Evolutionary conservation across 176 grass and related monocot genomes (phyloP).

Genomic region (Oryza glaberrima): DNA sequence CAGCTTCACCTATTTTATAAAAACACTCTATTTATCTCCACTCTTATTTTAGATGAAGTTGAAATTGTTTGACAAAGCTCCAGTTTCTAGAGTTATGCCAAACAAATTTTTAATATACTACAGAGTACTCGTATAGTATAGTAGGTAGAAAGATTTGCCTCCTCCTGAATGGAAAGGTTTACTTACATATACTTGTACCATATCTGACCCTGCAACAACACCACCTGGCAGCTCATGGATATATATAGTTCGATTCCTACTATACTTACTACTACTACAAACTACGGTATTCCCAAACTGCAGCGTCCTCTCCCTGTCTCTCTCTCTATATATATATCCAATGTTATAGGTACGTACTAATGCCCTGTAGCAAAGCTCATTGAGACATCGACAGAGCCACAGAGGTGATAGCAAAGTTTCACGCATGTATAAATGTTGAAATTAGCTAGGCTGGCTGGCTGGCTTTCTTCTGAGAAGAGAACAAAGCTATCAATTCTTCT

Average conservation of each 20-base stretch:
- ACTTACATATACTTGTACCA: background rate
- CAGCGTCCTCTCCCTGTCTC: background rate
- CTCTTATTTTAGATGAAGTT: too few relatives aligned
- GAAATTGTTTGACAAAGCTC: too few relatives aligned
- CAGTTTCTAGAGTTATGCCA: too few relatives aligned
- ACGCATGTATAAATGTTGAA: background rate
- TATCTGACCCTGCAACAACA: background rate
- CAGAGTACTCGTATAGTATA: too few relatives aligned
- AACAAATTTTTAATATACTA: too few relatives aligned
- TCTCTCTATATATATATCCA: background rate
- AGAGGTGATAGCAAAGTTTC: background rate
- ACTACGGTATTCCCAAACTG: background rate
- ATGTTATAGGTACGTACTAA: background rate
- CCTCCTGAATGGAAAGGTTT: constrained; percentile 21
- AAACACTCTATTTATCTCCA: too few relatives aligned
- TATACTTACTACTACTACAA: background rate
- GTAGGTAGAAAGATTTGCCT: background rate
- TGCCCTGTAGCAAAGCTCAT: background rate
- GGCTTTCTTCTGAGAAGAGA: constrained; percentile 32
- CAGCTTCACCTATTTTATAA: too few relatives aligned
- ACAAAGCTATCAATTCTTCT: constrained; percentile 25
- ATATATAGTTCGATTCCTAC: background rate
- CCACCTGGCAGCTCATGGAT: too few relatives aligned
- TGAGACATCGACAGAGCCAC: background rate
- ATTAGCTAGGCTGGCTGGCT: background rate